Base-by-base conservation (phyloP, 176 grass and related monocot genomes). In the Raddia distichophylla region DNA sequence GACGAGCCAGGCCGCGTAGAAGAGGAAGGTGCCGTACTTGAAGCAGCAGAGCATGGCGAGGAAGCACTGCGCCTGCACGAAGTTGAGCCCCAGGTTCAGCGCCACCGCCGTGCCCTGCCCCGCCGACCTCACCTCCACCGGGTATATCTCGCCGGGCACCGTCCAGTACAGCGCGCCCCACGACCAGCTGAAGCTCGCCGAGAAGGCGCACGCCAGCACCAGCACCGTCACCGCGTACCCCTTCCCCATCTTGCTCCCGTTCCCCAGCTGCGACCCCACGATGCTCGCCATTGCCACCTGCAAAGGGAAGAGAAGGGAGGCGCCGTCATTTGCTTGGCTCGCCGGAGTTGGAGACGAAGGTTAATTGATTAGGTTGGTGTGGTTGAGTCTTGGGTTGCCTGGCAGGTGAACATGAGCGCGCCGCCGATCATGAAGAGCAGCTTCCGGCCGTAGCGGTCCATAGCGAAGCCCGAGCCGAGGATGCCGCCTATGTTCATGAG, bases 121-220 rank as follows among this genome's bases (percentile, higher is more conserved):
- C 17, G 88, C 88, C 59, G 93, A 97, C 44, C 91, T 62, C 59
- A 97, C 74, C 88, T 97, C 93, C 53, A 97, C 91, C 1, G 93
- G 93, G 81, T 93, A 97, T 42, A 93, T 97, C 88, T 97, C 91
- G 52, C 93, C 82, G 6, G 91, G 93, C 54, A 97, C 67, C 52
- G 87, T 76, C 94, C 94, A 97, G 83, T 73, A 91, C 51, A 97
- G 64, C 34, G 94, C 91, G 14, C 94, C 93, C 94, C 94, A 97
- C 27, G 94, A 97, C 86, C 83, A 97, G 65, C 94, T 92, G 83
- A 93, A 97, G 47, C 85, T 92, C 5, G 88, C 94, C 2, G 94
- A 86, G 80, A 88, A 97, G 6, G 71, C 4, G 68, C 89, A 93
- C 27, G 89, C 80, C 73, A 93, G 73, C 16, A 87, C 64, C 72